Percentiles rank a stretch among this genome's conserved stretches.
These are phyloP conservation scores for Eucalyptus cladocalyx DNA, from an alignment of 345 rosid species.

Conservation along the genomic window DNA sequence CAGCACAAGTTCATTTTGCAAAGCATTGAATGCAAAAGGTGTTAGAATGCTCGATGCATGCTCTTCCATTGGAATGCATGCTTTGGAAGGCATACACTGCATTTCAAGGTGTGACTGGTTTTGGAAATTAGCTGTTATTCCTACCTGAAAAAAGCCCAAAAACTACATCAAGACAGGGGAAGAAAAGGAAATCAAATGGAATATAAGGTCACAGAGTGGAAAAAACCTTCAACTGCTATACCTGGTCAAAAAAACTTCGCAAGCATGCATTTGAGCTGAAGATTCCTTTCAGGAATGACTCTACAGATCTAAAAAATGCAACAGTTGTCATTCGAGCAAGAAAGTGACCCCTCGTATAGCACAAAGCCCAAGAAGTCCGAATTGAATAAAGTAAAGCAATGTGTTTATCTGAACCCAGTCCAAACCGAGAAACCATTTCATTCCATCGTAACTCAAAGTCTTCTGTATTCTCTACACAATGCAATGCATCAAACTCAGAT, in stretches of 20 bases:
- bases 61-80: slow-evolving; percentile 80
- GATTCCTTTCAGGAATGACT: slow-evolving; percentile 47
- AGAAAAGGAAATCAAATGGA: neutral
- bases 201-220: neutral
- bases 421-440: slow-evolving; percentile 55
- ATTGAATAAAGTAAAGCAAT: slow-evolving; percentile 51
- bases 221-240: neutral
- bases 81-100: slow-evolving; percentile 42
- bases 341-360: slow-evolving; percentile 51
- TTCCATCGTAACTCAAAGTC: slow-evolving; percentile 83
- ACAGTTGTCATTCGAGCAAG: slow-evolving; percentile 56
- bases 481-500: slow-evolving; percentile 56
- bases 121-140: slow-evolving; percentile 48
- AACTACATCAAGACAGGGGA: neutral
- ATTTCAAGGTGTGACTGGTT: slow-evolving; percentile 18
- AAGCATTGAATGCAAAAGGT: slow-evolving; percentile 64
- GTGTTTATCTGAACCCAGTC: slow-evolving; percentile 76
- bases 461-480: slow-evolving; percentile 41
- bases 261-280: slow-evolving; percentile 52
- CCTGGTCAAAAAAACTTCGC: slow-evolving; percentile 80
- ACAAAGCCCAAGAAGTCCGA: slow-evolving; percentile 58
- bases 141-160: neutral
- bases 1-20: slow-evolving; percentile 70
- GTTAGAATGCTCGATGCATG: slow-evolving; percentile 64
- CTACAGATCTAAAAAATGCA: slow-evolving; percentile 51